Evolutionary conservation across 805 yeast genomes (phyloP), one percentile per base, ranked within the genome.

Genomic region (Schizosaccharomyces octosporus): DNA sequence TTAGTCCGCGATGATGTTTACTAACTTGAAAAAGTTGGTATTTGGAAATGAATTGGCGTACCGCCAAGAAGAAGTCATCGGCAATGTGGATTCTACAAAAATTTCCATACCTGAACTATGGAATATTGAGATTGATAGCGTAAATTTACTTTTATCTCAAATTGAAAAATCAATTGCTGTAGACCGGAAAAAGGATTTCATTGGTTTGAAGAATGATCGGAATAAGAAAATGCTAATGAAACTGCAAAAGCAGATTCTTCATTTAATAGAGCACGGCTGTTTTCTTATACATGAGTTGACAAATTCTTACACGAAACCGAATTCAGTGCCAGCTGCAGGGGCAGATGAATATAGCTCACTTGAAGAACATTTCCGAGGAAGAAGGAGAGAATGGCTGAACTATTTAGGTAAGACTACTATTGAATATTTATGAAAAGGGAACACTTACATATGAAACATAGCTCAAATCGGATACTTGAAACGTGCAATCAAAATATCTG

Each of bases 21-120:
- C 27, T 45, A 84, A 82, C 69, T 69, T 73, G 19, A 95, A 88
- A 68, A 76, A 83, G 66, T 73, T 78, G 42, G 80, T 89, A 0
- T 70, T 88, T 32, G 83, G 83, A 0, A 79, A 75, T 61, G 72
- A 79, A 63, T 64, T 67, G 24, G 63, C 63, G 24, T 64, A 63
- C 32, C 64, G 64, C 43, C 63, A 62, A 48, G 55, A 61, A 60
- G n/a, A 39, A 48, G n/a, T 48, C 58, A 13, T 60, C 43, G 24
- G 65, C 63, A 39, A 24, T 32, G n/a, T 59, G 63, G 48, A 63
- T 62, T 15, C 36, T 27, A 31, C 61, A 65, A 36, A 55, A 63
- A 7, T 13, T n/a, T 19, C n/a, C 17, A 3, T n/a, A n/a, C 11
- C 27, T 9, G 51, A 45, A 9, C 1, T 45, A 19, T 45, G 51